Percentiles rank a stretch among this genome's conserved stretches.
Conservation (phyloP, 805 yeast genomes). For the Pichia insulana region DNA sequence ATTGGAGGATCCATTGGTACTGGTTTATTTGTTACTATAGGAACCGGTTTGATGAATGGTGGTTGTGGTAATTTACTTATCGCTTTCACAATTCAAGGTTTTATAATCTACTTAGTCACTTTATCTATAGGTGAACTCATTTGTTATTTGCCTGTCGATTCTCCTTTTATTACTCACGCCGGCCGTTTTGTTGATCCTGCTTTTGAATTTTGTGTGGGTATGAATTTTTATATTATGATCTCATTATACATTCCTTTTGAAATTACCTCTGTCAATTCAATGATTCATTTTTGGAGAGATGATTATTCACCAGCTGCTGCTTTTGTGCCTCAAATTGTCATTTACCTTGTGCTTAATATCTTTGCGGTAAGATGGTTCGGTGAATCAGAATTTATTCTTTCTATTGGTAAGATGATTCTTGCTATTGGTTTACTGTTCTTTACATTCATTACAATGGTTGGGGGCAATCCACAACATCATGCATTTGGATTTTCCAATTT, state of each 20-base stretch:
- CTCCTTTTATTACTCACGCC: slow-evolving; percentile 69
- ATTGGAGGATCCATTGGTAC: slow-evolving; percentile 82
- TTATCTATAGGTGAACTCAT: slow-evolving; percentile 73
- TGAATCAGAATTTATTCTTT: slow-evolving; percentile 73
- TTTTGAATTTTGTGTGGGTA: slow-evolving; percentile 65
- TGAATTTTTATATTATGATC: slow-evolving; percentile 72
- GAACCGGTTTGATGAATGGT: slow-evolving; percentile 51
- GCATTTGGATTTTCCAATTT: slow-evolving; percentile 25
- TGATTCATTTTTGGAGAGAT: slow-evolving; percentile 74
- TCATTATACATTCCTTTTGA: slow-evolving; percentile 78
- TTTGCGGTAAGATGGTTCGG: slow-evolving; percentile 74
- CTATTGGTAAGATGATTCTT: slow-evolving; percentile 62
- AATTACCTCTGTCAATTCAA: slow-evolving; percentile 69
- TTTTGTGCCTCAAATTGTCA: slow-evolving; percentile 51
- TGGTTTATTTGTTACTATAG: slow-evolving; percentile 68
- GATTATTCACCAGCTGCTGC: slow-evolving; percentile 69
- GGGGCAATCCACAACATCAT: slow-evolving; percentile 70
- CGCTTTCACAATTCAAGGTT: slow-evolving; percentile 59
- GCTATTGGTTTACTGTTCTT: slow-evolving; percentile 70
- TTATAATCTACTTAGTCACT: slow-evolving; percentile 60
- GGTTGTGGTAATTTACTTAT: slow-evolving; percentile 66
- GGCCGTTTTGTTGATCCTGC: slow-evolving; percentile 73
- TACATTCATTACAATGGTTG: slow-evolving; percentile 76
- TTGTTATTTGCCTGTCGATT: slow-evolving; percentile 63
- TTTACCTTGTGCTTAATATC: slow-evolving; percentile 56